Evolutionary conservation across 2,329 filamentous ascomycete species (phyloP).

Genomic region (Colletotrichum liaoningense): DNA sequence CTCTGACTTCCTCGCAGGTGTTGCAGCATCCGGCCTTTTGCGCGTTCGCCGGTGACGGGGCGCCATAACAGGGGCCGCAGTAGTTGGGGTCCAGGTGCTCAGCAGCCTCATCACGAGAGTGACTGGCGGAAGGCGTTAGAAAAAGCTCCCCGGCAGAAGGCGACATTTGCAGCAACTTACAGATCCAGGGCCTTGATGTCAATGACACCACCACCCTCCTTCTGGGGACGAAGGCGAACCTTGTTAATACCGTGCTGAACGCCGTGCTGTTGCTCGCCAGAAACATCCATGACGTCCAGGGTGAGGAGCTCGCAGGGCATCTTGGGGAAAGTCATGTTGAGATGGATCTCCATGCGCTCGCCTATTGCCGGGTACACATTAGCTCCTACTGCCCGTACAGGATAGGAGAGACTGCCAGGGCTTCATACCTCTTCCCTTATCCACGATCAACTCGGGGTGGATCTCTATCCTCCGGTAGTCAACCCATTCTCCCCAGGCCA

Average conservation of each 20-base stretch:
- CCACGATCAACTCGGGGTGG: conserved; percentile 92
- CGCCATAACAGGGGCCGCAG: conserved; percentile 94
- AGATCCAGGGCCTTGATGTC: conserved; percentile 76
- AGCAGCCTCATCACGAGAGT: conserved; percentile 74
- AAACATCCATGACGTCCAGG: conserved; percentile 99
- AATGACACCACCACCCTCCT: conserved; percentile 81
- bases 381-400: conserved; percentile 32
- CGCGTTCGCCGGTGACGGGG: conserved; percentile 76
- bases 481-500: conserved; percentile 95
- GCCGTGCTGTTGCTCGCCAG: conserved; percentile 94
- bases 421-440: conserved; percentile 87
- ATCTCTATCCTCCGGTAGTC: conserved; percentile 91
- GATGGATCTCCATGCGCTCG: conserved; percentile 98
- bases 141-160: background rate
- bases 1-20: conserved; percentile 95
- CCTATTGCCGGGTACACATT: conserved; percentile 60
- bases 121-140: conserved; percentile 54
- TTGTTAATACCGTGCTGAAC: conserved; percentile 94
- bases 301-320: conserved; percentile 96
- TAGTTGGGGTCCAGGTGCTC: conserved; percentile 89
- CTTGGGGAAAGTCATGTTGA: conserved; percentile 95
- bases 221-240: conserved; percentile 79
- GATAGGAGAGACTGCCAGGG: background rate
- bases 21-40: conserved; percentile 92
- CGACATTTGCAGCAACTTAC: conserved; percentile 54